A percentile compares a stretch with the other conserved stretches of the same genome.
These are phyloP conservation scores for Nematodospora valgi DNA, from an alignment of 805 yeast species.

Conservation along the genomic window DNA sequence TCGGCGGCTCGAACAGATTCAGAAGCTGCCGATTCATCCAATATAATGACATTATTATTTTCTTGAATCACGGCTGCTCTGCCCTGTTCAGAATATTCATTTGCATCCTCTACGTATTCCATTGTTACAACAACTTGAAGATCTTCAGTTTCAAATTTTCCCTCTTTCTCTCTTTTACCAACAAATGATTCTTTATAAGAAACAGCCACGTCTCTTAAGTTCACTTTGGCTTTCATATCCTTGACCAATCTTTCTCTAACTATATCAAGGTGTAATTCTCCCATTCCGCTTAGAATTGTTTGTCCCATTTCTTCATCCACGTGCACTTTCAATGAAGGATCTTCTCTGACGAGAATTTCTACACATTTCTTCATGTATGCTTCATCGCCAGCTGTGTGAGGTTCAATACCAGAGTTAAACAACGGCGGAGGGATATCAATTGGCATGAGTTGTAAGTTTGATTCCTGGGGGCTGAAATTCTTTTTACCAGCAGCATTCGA, in stretches of 20 bases:
- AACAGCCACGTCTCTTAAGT: slow-evolving; percentile 80
- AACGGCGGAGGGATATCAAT: slow-evolving; percentile 90
- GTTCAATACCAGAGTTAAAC: slow-evolving; percentile 81
- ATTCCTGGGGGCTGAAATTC: slow-evolving; percentile 42
- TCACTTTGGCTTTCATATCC: slow-evolving; percentile 79
- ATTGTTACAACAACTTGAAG: slow-evolving; percentile 24
- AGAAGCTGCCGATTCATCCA: slow-evolving; percentile 31
- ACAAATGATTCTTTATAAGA: slow-evolving; percentile 75
- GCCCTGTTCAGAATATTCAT: slow-evolving; percentile 36
- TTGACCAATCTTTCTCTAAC: slow-evolving; percentile 73
- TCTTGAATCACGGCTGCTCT: slow-evolving; percentile 37
- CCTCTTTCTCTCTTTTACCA: slow-evolving; percentile 11
- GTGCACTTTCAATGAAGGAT: slow-evolving; percentile 75
- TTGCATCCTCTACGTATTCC: slow-evolving; percentile 39
- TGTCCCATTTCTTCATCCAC: slow-evolving; percentile 87
- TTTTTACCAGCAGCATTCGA: slow-evolving; percentile 50
- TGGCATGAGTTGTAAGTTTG: slow-evolving; percentile 58
- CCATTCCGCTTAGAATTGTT: slow-evolving; percentile 91
- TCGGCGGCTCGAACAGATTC: slow-evolving; percentile 20
- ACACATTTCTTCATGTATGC: slow-evolving; percentile 71
- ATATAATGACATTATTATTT: slow-evolving; percentile 47
- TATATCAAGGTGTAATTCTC: slow-evolving; percentile 91
- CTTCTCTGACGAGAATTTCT: slow-evolving; percentile 69
- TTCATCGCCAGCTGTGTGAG: slow-evolving; percentile 77
- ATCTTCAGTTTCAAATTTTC: slow-evolving; percentile 16